Conservation (phyloP, 2,329 filamentous ascomycete species). For the Zasmidium citrigriseum region DNA sequence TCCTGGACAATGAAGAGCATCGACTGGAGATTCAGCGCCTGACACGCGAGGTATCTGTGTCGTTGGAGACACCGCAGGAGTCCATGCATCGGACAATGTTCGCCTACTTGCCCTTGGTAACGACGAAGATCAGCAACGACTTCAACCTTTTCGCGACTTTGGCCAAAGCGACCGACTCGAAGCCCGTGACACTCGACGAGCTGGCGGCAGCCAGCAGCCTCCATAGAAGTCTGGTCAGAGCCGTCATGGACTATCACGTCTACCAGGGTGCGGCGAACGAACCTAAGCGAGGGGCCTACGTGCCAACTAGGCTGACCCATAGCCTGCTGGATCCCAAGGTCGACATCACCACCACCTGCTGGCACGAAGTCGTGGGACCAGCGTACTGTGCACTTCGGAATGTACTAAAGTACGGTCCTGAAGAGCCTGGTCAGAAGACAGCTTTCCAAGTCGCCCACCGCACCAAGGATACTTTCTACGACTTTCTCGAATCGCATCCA, state of each 20-base stretch:
- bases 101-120: not conserved
- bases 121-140: not conserved
- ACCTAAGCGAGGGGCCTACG: not conserved
- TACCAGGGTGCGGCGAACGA: not conserved
- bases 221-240: not conserved
- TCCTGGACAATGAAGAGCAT: not conserved
- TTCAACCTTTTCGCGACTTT: not conserved
- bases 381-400: not conserved
- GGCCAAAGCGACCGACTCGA: not conserved
- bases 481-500: not conserved
- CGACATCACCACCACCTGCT: not conserved
- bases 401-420: not conserved
- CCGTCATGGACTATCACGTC: not conserved
- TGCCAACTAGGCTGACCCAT: not conserved
- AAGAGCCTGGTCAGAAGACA: not conserved
- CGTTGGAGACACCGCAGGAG: not conserved
- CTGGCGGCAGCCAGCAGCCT: not conserved
- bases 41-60: not conserved
- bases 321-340: not conserved
- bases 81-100: constrained; percentile 1
- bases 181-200: not conserved
- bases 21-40: not conserved
- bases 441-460: constrained; percentile 1
- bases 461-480: not conserved
- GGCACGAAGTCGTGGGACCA: not conserved